These are phyloP conservation scores for Trichopus zeylanicus DNA, from an alignment of 116 monocot genomes.

Conservation along the genomic window DNA sequence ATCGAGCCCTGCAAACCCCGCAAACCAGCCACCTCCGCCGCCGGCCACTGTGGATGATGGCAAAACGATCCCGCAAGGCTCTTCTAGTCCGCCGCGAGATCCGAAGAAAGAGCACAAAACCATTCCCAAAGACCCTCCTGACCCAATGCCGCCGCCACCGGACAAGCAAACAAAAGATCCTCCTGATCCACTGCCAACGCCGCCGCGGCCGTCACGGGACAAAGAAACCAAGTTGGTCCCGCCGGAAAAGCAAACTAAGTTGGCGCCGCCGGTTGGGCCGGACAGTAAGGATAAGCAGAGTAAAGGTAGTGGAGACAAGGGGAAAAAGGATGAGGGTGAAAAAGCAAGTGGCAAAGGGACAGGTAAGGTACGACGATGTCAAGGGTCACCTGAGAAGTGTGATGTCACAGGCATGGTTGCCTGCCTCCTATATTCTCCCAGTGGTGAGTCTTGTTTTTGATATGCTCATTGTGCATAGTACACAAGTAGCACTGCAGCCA, in stretches of 20 bases:
- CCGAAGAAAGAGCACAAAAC: no score
- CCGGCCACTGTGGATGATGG: background rate
- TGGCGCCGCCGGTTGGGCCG: background rate
- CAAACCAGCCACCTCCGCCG: background rate
- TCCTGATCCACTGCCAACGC: no score
- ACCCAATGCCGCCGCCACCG: background rate
- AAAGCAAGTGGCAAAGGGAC: background rate
- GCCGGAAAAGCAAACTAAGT: background rate
- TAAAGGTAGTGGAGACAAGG: background rate
- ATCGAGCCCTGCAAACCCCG: background rate
- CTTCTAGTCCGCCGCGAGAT: background rate
- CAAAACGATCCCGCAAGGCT: background rate
- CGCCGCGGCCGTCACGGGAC: no score
- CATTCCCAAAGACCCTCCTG: no score
- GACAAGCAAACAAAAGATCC: background rate
- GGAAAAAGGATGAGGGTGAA: background rate
- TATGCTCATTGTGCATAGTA: background rate
- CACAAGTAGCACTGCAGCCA: no score
- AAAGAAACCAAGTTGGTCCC: no score
- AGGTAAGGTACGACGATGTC: background rate
- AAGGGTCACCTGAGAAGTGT: background rate
- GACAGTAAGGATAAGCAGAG: background rate
- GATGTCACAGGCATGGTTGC: background rate
- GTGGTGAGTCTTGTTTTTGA: background rate
- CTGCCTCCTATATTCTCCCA: background rate